phyloP scores from a whole-genome alignment of 1,284 basidiomycete genomes.

The Clitocybe nebularis region DNA sequence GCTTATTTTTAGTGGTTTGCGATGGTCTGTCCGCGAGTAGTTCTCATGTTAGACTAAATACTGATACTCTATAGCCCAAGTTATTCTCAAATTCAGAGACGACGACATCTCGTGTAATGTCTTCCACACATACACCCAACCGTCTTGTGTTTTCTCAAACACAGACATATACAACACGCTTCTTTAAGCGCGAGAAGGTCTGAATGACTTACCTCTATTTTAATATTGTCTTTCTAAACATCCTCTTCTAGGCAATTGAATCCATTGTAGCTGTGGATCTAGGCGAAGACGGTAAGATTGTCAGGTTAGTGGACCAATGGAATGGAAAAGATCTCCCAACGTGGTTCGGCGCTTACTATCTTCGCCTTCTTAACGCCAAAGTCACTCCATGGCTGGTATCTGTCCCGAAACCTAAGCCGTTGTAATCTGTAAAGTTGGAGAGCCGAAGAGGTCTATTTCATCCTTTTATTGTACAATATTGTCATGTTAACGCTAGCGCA shows the following conservation, averaged over 20 bases:
- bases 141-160: conserved; percentile 57
- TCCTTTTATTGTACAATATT: background rate
- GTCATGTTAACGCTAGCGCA: too few species aligned
- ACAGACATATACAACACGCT: conserved; percentile 55
- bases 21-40: conserved; percentile 37
- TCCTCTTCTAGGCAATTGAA: conserved; percentile 34
- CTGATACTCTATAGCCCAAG: conserved; percentile 41
- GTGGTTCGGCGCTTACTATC: conserved; percentile 39
- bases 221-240: background rate
- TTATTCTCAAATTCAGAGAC: conserved; percentile 49
- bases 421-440: conserved; percentile 1
- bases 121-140: conserved; percentile 51
- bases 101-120: conserved; percentile 49
- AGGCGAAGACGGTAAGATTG: conserved; percentile 59
- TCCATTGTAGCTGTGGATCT: conserved; percentile 64
- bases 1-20: conserved; percentile 49
- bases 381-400: conserved; percentile 45
- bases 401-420: conserved; percentile 31
- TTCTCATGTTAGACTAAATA: background rate
- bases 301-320: conserved; percentile 59
- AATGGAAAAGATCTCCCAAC: conserved; percentile 51
- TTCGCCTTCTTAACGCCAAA: conserved; percentile 49
- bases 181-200: conserved; percentile 52
- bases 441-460: background rate
- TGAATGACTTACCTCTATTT: background rate